phyloP scores from a whole-genome alignment of 768 basidiomycete genomes.

The Boletus vinaceobasis region DNA sequence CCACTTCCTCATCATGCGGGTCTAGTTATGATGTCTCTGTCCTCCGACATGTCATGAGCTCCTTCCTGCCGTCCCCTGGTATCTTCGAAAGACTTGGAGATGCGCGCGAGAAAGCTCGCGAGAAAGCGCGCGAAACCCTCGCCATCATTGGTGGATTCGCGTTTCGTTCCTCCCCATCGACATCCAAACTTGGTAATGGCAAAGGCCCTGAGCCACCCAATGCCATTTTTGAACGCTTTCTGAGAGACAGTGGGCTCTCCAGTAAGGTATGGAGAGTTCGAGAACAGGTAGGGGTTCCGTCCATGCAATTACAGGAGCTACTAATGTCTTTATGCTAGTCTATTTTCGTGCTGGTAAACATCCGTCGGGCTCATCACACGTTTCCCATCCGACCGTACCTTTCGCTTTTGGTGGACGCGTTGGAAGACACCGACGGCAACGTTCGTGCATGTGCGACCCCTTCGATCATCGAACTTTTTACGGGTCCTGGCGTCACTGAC shows the following conservation, averaged over 20 bases:
- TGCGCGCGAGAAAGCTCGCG: constrained; percentile 61
- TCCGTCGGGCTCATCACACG: constrained; percentile 64
- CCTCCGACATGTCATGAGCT: constrained; percentile 63
- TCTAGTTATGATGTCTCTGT: constrained; percentile 49
- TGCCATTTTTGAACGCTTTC: constrained; percentile 62
- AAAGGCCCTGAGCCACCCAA: constrained; percentile 71
- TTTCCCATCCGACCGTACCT: constrained; percentile 85
- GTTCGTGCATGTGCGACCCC: constrained; percentile 85
- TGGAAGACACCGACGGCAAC: constrained; percentile 88
- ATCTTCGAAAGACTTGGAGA: constrained; percentile 84
- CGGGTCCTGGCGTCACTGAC: constrained; percentile 77
- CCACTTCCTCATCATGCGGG: constrained; percentile 43
- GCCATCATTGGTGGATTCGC: constrained; percentile 71
- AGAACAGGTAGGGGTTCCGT: constrained; percentile 65
- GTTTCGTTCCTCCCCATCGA: constrained; percentile 51
- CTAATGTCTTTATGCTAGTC: constrained; percentile 36
- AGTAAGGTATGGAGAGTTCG: constrained; percentile 86
- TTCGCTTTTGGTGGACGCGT: constrained; percentile 69
- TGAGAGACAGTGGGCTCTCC: constrained; percentile 68
- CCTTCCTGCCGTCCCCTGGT: constrained; percentile 73
- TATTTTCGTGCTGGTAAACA: constrained; percentile 65
- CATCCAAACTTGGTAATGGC: constrained; percentile 44
- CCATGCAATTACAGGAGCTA: not conserved
- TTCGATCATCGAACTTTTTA: constrained; percentile 81
- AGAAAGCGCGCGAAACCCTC: constrained; percentile 74